Base-by-base conservation (phyloP, 2,329 filamentous ascomycete genomes). In the Colletotrichum spaethianum region DNA sequence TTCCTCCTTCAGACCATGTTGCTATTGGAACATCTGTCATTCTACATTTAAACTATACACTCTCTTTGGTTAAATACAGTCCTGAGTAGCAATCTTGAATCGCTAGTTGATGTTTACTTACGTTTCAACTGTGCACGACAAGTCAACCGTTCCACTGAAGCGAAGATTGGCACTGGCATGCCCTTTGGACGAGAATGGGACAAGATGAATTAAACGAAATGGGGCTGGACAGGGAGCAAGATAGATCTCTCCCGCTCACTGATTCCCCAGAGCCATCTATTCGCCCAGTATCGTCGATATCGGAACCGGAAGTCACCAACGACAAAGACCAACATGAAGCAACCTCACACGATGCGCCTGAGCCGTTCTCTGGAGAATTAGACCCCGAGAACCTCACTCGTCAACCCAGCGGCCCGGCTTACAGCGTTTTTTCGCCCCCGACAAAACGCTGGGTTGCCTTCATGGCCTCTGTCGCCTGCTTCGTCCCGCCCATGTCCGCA, bases 401-500 rank as follows among this genome's bases (percentile, higher is more conserved):
- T 4, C 78, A 80, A 40, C 79, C 80, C 4, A 81, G 76, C 57
- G 80, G 78, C 6, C 79, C 81, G 18, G 77, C 81, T 5, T 84
- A 83, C 73, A 82, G 75, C 61, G 78, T 79, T 50, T 83, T 83
- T 73, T 76, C 80, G 7, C 75, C 71, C 20, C 74, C 77, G 16
- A 86, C 83, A 75, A 90, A 86, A 77, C 78, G 82, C 74, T 90
- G 86, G 82, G 86, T 91, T 70, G 82, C 87, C 42, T 75, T 80
- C 61, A 86, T 91, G 85, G 86, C 88, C 66, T 84, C 85, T 42
- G 76, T 86, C 55, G 85, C 86, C 12, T 86, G 86, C 75, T 87
- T 89, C 74, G 82, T 90, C 73, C 90, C 88, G 7, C 88, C 88
- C 2, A 85, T 89, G 79, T 89, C 88, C 1, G 89, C 88, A 72